A percentile compares a stretch with the other conserved stretches of the same genome.
These are phyloP conservation scores for Raphanus hybrid DNA, from an alignment of 441 rosid genomes.

Conservation along the genomic window DNA sequence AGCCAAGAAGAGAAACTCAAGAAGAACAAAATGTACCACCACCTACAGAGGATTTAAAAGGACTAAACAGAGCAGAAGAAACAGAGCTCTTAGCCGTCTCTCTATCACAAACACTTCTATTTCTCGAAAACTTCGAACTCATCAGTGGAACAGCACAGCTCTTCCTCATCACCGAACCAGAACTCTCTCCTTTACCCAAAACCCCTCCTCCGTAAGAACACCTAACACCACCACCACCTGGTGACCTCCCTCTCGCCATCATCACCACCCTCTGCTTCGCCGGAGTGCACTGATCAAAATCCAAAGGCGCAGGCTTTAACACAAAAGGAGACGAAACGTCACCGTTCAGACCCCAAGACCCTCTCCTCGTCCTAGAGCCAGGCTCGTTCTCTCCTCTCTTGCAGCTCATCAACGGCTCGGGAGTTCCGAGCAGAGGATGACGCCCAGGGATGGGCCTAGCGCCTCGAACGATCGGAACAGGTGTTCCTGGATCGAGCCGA, in stretches of 20 bases:
- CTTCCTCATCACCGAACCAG: slow-evolving; percentile 54
- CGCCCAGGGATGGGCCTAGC: slow-evolving; percentile 84
- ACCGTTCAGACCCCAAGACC: slow-evolving; percentile 70
- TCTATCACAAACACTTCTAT: slow-evolving; percentile 65
- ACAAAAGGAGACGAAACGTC: slow-evolving; percentile 34
- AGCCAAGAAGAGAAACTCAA: neutral
- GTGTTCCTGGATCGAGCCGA: slow-evolving; percentile 77
- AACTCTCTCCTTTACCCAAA: slow-evolving; percentile 49
- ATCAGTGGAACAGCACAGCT: slow-evolving; percentile 61
- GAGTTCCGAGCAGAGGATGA: slow-evolving; percentile 76
- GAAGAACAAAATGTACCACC: slow-evolving; percentile 40
- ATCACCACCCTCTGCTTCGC: slow-evolving; percentile 39
- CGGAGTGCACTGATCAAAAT: slow-evolving; percentile 79
- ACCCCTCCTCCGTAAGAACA: slow-evolving; percentile 71
- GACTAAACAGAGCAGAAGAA: slow-evolving; percentile 44
- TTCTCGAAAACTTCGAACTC: slow-evolving; percentile 62
- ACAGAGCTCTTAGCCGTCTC: slow-evolving; percentile 44
- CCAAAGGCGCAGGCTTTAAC: slow-evolving; percentile 54
- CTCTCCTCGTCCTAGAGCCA: slow-evolving; percentile 50
- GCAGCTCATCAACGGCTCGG: slow-evolving; percentile 74
- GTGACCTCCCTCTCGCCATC: neutral
- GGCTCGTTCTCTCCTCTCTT: slow-evolving; percentile 49
- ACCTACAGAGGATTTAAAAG: slow-evolving; percentile 84
- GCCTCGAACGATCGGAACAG: slow-evolving; percentile 76
- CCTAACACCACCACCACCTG: slow-evolving; percentile 43